Conservation (phyloP, 306 rosid species). For the Comarum palustre region DNA sequence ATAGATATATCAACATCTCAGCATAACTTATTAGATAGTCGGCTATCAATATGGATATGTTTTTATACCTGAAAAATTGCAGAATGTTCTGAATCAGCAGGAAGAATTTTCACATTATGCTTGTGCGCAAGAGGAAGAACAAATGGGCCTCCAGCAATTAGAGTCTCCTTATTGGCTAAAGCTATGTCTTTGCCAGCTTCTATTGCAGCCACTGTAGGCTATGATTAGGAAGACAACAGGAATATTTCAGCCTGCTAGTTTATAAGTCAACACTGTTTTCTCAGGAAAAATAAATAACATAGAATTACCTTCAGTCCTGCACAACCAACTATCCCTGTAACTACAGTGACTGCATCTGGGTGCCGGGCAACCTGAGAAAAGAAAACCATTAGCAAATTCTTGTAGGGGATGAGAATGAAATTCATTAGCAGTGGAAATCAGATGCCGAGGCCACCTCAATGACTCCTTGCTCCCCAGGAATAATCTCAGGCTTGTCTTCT, state of each 20-base stretch:
- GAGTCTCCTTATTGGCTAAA: slow-evolving; percentile 94
- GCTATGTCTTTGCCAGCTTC: slow-evolving; percentile 99
- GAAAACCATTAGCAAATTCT: slow-evolving; percentile 17
- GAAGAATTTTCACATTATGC: slow-evolving; percentile 91
- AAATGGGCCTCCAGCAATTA: slow-evolving; percentile 99
- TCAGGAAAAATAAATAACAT: too few species aligned
- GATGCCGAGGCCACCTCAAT: slow-evolving; percentile 62
- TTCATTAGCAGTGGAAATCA: slow-evolving; percentile 21
- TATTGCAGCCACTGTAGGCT: slow-evolving; percentile 99
- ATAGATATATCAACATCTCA: slow-evolving; percentile 5
- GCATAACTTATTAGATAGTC: slow-evolving; percentile 16
- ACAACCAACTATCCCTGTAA: slow-evolving; percentile 97
- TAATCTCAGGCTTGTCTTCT: slow-evolving; percentile 86
- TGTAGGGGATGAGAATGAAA: slow-evolving; percentile 13
- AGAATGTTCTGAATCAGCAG: slow-evolving; percentile 99
- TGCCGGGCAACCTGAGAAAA: slow-evolving; percentile 89
- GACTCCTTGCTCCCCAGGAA: slow-evolving; percentile 94
- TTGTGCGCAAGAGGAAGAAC: slow-evolving; percentile 97
- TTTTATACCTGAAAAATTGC: slow-evolving; percentile 90
- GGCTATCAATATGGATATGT: background rate
- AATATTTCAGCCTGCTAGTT: slow-evolving; percentile 33
- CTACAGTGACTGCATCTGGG: slow-evolving; percentile 90
- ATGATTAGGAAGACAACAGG: slow-evolving; percentile 32
- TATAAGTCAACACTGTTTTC: too few species aligned
- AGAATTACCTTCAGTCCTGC: slow-evolving; percentile 83